Conservation (phyloP, 306 rosid genomes). For the Luffa aegyptiaca region DNA sequence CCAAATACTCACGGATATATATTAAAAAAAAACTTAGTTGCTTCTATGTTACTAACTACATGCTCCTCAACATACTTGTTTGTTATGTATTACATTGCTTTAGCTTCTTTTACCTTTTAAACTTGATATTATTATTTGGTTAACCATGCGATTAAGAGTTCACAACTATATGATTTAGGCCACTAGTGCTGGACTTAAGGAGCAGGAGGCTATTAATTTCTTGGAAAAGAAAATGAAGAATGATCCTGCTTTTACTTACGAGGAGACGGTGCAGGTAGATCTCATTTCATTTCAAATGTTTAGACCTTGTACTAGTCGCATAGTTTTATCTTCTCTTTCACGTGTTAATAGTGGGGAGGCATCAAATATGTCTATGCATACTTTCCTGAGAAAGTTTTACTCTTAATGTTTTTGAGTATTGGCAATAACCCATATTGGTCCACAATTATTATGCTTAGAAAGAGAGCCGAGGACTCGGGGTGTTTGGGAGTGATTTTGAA, state of each 20-base stretch:
- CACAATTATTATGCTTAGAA: background rate
- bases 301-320: background rate
- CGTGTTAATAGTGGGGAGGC: background rate
- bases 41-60: background rate
- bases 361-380: background rate
- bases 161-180: conserved; percentile 38
- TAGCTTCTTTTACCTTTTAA: background rate
- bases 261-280: conserved; percentile 92
- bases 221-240: conserved; percentile 99
- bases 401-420: background rate
- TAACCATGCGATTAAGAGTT: background rate
- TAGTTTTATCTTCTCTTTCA: background rate
- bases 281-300: background rate
- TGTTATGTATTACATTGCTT: background rate
- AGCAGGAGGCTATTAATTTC: conserved; percentile 98
- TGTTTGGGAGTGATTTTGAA: too few species aligned
- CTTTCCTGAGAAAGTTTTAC: background rate
- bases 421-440: background rate
- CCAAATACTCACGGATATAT: too few species aligned
- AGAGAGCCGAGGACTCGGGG: background rate
- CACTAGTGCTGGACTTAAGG: conserved; percentile 94
- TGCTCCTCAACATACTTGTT: background rate
- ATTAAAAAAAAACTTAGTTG: background rate
- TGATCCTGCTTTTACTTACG: conserved; percentile 84
- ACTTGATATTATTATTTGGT: background rate